Evolutionary conservation across 2,329 filamentous ascomycete species (phyloP), one percentile per base, ranked within the genome.

Genomic region (Aspergillus neotritici): DNA sequence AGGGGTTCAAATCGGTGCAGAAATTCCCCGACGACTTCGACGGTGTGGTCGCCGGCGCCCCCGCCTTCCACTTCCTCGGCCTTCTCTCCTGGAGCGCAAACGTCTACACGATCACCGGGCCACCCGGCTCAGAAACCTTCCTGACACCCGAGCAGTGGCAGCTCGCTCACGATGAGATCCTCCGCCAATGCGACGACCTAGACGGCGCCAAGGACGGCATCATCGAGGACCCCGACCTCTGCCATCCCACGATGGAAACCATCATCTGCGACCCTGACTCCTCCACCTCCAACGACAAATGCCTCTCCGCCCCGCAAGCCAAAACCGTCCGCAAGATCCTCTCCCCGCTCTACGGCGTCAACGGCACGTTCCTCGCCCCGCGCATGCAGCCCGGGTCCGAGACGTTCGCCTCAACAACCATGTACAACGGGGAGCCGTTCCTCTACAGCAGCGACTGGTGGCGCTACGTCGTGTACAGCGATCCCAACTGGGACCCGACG

Each of bases 21-120:
- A 58, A 65, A 35, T 75, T 64, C 47, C 72, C 71, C 1, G 55
- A 67, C 11, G 71, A 74, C 48, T 75, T 74, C 40, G 71, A 75
- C 43, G 72, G 72, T 31, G 69, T 75, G 39, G 64, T 74, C 16
- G 64, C 68, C 5, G 71, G 68, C 13, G 64, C 71, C 34, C 70
- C 63, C 14, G 69, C 69, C 14, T 53, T 69, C 37, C 66, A 70
- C 51, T 70, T 69, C 47, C 62, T 71, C 49, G 66, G 69, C 34
- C 51, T 75, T 12, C 52, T 64, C 13, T 67, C 66, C 4, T 74
- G 69, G 71, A 64, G 60, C 48, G 69, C 63, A 4, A 58, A 63
- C 29, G 72, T 73, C 51, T 67, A 67, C 41, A 49, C 64, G 8
- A 59, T 69, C 36, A 70, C 67, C 4, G 66, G 67, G 31, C 51